Evolutionary conservation across 2,329 filamentous ascomycete species (phyloP), one percentile per base, ranked within the genome.

Genomic region (Fusarium virguliforme): DNA sequence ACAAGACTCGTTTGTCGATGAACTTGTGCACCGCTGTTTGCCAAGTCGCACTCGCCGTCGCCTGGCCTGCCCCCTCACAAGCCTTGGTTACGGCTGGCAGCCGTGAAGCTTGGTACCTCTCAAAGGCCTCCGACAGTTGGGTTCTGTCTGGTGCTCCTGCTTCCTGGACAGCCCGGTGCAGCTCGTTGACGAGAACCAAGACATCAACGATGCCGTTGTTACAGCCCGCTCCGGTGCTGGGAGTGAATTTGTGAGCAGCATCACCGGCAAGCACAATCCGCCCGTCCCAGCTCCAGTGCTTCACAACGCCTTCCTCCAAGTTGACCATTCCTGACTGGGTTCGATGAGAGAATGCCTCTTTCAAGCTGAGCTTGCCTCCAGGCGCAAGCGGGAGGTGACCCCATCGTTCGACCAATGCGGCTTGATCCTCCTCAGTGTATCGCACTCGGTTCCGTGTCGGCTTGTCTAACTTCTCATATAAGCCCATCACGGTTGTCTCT

Each of bases 211-310:
- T 71, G 0, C 77, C 81, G 22, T 77, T 78, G 67, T 83, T 82
- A 38, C 77, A 78, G 0, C 81, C 81, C 0, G 75, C 72, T 0
- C 79, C 81, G 0, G 79, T 73, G 53, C 79, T 81, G 0, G 82
- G 80, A 0, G 80, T 82, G 56, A 79, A 79, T 41, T 83, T 83
- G 62, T 83, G 81, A 1, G 75, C 76, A 0, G 81, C 70, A 41
- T 83, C 82, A 0, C 82, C 81, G 0, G 71, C 76, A 1, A 83
- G 77, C 1, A 80, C 80, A 8, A 83, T 68, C 1, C 79, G 72
- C 2, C 80, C 79, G 7, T 68, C 74, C 67, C 73, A 77, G 60
- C 76, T 80, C 81, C 80, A 83, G 48, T 80, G 71, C 9, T 68
- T 53, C 9, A 80, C 72, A 2, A 83, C 73, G 0, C 81, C 82